These are phyloP conservation scores for Ophiocordyceps polyrhachis-furcata DNA, from an alignment of 2,329 filamentous ascomycete species.

Conservation along the genomic window DNA sequence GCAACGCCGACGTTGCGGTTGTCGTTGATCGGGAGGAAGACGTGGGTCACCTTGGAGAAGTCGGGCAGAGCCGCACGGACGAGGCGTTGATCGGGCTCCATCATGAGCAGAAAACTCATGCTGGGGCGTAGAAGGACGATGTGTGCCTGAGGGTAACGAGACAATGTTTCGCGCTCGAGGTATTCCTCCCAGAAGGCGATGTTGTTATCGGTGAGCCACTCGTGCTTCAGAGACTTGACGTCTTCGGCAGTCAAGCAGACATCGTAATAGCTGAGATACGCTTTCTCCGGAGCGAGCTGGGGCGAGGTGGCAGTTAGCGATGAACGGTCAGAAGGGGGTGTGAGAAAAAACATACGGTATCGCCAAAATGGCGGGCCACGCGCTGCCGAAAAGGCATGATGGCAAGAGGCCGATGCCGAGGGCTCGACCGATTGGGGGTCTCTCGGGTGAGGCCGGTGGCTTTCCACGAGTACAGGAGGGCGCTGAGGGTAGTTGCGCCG, in stretches of 20 bases:
- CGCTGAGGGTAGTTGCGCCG: neutral
- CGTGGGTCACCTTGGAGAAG: constrained; percentile 66
- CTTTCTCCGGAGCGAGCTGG: constrained; percentile 29
- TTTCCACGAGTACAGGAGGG: neutral
- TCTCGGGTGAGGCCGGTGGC: neutral
- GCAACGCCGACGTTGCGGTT: constrained; percentile 53
- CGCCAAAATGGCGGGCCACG: constrained; percentile 28
- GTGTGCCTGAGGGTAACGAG: constrained; percentile 59
- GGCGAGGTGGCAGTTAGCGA: neutral
- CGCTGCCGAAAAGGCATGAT: constrained; percentile 20
- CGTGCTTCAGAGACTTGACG: constrained; percentile 68
- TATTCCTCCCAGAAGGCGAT: constrained; percentile 98
- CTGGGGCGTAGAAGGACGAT: constrained; percentile 83
- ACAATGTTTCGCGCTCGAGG: constrained; percentile 76
- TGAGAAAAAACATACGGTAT: constrained; percentile 17
- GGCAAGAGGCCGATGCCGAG: neutral
- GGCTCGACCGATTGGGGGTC: neutral
- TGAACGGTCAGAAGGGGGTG: neutral
- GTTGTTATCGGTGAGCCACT: constrained; percentile 96
- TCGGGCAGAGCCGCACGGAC: constrained; percentile 57
- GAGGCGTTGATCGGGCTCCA: constrained; percentile 38
- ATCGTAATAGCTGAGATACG: constrained; percentile 23
- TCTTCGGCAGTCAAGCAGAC: constrained; percentile 62
- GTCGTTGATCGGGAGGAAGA: constrained; percentile 94
- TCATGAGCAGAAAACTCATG: constrained; percentile 83